Evolutionary conservation across 345 rosid species (phyloP).

Genomic region (Passiflora organensis): DNA sequence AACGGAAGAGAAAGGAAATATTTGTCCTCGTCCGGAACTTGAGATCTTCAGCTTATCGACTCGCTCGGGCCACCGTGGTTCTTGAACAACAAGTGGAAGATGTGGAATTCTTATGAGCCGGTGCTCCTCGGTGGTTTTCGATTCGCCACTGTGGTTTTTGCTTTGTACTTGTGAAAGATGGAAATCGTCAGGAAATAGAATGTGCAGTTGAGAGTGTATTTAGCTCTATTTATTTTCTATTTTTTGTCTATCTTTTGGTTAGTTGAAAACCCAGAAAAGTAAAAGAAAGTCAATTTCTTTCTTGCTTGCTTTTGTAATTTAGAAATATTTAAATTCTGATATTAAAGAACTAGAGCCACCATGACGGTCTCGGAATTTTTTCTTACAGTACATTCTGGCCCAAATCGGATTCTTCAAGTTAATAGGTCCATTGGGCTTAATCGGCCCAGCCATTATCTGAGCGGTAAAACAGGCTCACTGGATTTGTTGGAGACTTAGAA

Average conservation of each 20-base stretch:
- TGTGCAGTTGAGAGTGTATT: not conserved
- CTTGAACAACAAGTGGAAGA: conserved; percentile 61
- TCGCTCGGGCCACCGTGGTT: conserved; percentile 63
- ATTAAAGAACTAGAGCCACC: too few relatives aligned
- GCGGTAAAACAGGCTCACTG: not conserved
- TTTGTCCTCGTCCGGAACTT: conserved; percentile 71
- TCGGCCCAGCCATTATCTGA: not conserved
- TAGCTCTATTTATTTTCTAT: not conserved
- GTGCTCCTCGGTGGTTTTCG: not conserved
- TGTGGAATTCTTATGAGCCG: conserved; percentile 38
- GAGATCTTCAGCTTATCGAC: conserved; percentile 78
- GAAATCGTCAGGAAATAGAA: not conserved
- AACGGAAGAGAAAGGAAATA: conserved; percentile 53
- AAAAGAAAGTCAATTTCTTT: not conserved
- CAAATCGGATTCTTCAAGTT: too few relatives aligned
- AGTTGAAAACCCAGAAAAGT: too few relatives aligned
- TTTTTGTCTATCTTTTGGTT: not conserved
- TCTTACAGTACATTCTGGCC: too few relatives aligned
- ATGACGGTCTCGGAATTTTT: too few relatives aligned
- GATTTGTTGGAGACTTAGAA: not conserved
- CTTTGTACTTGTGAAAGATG: not conserved
- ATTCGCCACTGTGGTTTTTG: not conserved
- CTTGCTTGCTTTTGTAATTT: too few relatives aligned
- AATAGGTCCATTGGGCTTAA: not conserved
- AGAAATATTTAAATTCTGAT: too few relatives aligned